Evolutionary conservation across 2,329 filamentous ascomycete species (phyloP).

Genomic region (Microdochium paspali): DNA sequence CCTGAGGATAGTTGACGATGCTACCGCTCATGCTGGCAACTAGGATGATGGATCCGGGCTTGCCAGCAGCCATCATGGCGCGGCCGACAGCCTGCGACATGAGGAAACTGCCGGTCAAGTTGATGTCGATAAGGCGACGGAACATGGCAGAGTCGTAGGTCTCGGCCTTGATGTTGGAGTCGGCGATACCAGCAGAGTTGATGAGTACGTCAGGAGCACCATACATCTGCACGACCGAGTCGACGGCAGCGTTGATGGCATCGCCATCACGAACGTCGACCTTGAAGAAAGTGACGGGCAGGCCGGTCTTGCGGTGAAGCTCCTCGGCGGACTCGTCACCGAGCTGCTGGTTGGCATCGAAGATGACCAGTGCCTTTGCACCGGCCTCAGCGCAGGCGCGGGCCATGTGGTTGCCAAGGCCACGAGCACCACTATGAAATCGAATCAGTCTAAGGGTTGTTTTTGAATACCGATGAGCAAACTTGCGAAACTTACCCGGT

Average conservation of each 20-base stretch:
- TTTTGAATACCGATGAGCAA: not conserved
- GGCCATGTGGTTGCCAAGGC: conserved; percentile 72
- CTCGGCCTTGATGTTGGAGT: conserved; percentile 78
- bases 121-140: conserved; percentile 72
- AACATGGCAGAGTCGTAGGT: conserved; percentile 69
- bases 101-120: conserved; percentile 70
- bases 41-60: conserved; percentile 65
- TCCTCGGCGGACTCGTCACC: conserved; percentile 61
- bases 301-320: conserved; percentile 61
- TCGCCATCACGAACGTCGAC: conserved; percentile 66
- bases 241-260: conserved; percentile 61
- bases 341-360: conserved; percentile 68
- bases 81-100: conserved; percentile 65
- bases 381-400: conserved; percentile 69
- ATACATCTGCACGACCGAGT: conserved; percentile 54
- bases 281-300: conserved; percentile 69
- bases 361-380: conserved; percentile 62
- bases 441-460: not conserved
- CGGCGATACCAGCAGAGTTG: conserved; percentile 72
- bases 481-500: conserved; percentile 46
- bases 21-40: conserved; percentile 75
- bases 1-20: conserved; percentile 80
- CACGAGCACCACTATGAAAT: conserved; percentile 55
- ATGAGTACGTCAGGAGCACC: conserved; percentile 67
- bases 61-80: conserved; percentile 63